These are phyloP conservation scores for Henningerozyma blattae DNA, from an alignment of 805 yeast genomes.

Conservation along the genomic window DNA sequence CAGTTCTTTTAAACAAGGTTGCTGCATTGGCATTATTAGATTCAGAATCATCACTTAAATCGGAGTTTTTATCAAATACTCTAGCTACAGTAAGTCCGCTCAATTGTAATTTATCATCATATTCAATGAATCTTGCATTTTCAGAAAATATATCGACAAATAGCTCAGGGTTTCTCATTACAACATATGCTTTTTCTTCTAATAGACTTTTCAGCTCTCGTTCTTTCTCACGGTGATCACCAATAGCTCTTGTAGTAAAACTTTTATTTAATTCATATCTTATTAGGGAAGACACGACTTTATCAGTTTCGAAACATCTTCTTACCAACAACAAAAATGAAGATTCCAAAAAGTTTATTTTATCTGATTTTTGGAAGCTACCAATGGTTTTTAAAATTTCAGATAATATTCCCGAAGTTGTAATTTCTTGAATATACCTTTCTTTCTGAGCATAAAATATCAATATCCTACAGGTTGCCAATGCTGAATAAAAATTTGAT, in stretches of 20 bases:
- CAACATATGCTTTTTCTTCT: constrained; percentile 37
- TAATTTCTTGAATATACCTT: constrained; percentile 28
- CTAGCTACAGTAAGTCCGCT: constrained; percentile 18
- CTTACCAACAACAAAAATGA: constrained; percentile 46
- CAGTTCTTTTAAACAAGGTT: constrained; percentile 27
- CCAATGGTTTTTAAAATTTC: constrained; percentile 36
- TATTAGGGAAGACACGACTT: constrained; percentile 37
- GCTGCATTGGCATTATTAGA: constrained; percentile 2
- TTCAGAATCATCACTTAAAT: constrained; percentile 1
- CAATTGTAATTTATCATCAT: constrained; percentile 27
- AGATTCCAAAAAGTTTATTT: constrained; percentile 32
- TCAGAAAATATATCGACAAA: constrained; percentile 36
- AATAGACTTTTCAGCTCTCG: constrained; percentile 36
- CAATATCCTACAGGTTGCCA: constrained; percentile 42
- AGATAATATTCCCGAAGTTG: constrained; percentile 35
- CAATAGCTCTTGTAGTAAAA: constrained; percentile 27
- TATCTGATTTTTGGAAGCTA: constrained; percentile 25
- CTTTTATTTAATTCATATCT: constrained; percentile 36
- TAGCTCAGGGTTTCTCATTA: constrained; percentile 34
- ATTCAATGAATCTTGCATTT: constrained; percentile 32
- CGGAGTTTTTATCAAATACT: constrained; percentile 8
- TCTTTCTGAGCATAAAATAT: constrained; percentile 40
- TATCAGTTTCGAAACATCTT: constrained; percentile 54
- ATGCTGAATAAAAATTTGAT: constrained; percentile 34
- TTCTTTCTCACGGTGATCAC: constrained; percentile 22